Percentiles rank a stretch among this genome's conserved stretches.
These are phyloP conservation scores for Stevia rebaudiana DNA, from an alignment of 140 eudicot species.

Conservation along the genomic window DNA sequence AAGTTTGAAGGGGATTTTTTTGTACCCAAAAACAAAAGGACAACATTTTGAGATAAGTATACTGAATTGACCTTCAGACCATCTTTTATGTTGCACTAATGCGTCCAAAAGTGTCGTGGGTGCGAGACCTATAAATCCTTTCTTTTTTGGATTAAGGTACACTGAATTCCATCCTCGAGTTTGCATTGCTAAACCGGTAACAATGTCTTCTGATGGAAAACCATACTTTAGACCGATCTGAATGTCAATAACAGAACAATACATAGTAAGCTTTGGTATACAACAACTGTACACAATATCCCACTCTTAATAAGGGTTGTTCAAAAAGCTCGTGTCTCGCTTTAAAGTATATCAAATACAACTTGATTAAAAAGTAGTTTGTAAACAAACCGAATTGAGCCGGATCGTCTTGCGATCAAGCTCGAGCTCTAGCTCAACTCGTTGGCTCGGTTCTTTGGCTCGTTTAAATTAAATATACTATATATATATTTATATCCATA, in stretches of 20 bases:
- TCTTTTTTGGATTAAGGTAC: conserved; percentile 11
- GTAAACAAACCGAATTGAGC: no score
- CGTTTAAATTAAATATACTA: no score
- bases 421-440: no score
- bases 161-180: conserved; percentile 17
- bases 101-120: conserved; percentile 5
- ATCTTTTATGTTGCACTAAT: conserved; percentile 18
- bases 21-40: conserved; percentile 11
- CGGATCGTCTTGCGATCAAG: no score
- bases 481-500: no score
- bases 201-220: conserved; percentile 9
- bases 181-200: conserved; percentile 22
- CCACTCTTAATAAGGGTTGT: no score
- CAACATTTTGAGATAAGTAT: conserved; percentile 12
- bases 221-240: conserved; percentile 15
- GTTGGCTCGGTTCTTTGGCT: no score
- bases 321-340: no score
- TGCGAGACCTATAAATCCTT: conserved; percentile 18
- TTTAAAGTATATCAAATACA: no score
- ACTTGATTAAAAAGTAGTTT: no score
- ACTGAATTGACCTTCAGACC: conserved; percentile 18
- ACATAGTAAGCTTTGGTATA: not conserved
- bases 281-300: no score
- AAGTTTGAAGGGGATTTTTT: conserved; percentile 13
- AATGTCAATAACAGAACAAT: not conserved